Base-by-base conservation (phyloP, 2,329 filamentous ascomycete genomes). In the Coniochaeta sp. region DNA sequence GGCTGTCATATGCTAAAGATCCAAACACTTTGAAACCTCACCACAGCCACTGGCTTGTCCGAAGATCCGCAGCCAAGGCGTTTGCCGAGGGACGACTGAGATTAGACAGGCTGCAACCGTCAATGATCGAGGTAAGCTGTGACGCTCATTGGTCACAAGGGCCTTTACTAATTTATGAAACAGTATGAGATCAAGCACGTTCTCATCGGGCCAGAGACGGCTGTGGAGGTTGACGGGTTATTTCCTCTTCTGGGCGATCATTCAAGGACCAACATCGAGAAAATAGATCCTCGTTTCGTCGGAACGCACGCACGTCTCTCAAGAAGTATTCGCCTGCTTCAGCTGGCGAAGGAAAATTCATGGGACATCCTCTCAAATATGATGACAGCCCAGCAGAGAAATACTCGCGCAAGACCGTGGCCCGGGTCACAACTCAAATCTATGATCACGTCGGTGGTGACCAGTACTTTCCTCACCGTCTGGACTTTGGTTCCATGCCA, bases 1-100 rank as follows among this genome's bases (percentile, higher is more conserved):
- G 71, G 71, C 60, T 31, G 28, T 31, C 28, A 31, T 6, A 9
- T 31, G 28, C 9, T 31, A 9, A 9, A 6, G 28, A 9, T 5
- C 28, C 28, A 9, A 31, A 31, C 28, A 6, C 28, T 31, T n/a
- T n/a, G n/a, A n/a, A n/a, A n/a, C n/a, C n/a, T n/a, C n/a, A n/a
- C n/a, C n/a, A n/a, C n/a, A n/a, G n/a, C n/a, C 28, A 31, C 9
- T 31, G 28, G 28, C 28, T 31, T 31, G 28, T 31, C 28, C 28
- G 28, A 5, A 31, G 9, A 31, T 31, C 28, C 5, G 28, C 9
- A 9, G 28, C 28, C 28, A 31, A 31, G 28, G 28, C 28, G 9
- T 31, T 31, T 31, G 28, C 28, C 28, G 28, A 31, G 28, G 28
- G 9, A 31, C 28, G 5, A 31, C n/a, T 31, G 5, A 31, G 5